Conservation (phyloP, 169 alveolate species). For the Babesia bovis region DNA sequence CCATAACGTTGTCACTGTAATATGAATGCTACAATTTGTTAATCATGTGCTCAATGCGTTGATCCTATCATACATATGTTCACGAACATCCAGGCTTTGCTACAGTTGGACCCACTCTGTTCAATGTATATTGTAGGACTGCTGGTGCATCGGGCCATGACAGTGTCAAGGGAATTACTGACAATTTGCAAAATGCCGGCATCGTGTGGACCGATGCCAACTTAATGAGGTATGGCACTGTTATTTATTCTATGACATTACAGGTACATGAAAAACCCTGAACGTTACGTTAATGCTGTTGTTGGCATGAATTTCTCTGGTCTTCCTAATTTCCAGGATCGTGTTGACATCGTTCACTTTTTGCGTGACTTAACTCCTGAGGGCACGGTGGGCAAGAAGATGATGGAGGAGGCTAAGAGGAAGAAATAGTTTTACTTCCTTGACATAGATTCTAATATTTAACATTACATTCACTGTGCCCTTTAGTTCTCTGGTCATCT, state of each 20-base stretch:
- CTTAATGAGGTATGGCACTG: slow-evolving; percentile 60
- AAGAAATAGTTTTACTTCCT: too few relatives aligned
- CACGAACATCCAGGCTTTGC: slow-evolving; percentile 63
- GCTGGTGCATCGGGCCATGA: slow-evolving; percentile 72
- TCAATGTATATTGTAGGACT: slow-evolving; percentile 79
- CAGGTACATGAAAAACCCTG: slow-evolving; percentile 79
- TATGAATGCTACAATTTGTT: not conserved
- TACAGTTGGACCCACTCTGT: slow-evolving; percentile 80
- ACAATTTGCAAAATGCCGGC: slow-evolving; percentile 74
- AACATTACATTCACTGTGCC: too few relatives aligned
- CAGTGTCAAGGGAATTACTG: slow-evolving; percentile 70
- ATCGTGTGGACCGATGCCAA: slow-evolving; percentile 83
- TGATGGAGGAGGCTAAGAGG: slow-evolving; percentile 56
- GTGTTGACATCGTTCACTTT: slow-evolving; percentile 80
- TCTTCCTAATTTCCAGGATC: slow-evolving; percentile 77
- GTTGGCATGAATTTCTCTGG: slow-evolving; percentile 81
- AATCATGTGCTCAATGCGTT: not conserved
- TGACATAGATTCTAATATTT: too few relatives aligned
- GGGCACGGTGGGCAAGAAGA: slow-evolving; percentile 69
- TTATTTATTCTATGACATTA: not conserved
- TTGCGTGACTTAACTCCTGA: slow-evolving; percentile 75
- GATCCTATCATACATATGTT: not conserved
- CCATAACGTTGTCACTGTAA: not conserved
- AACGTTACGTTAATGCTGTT: slow-evolving; percentile 65
- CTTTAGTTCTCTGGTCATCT: too few relatives aligned